Evolutionary conservation across 140 eudicot species (phyloP).

Genomic region (Anethum foeniculum): DNA sequence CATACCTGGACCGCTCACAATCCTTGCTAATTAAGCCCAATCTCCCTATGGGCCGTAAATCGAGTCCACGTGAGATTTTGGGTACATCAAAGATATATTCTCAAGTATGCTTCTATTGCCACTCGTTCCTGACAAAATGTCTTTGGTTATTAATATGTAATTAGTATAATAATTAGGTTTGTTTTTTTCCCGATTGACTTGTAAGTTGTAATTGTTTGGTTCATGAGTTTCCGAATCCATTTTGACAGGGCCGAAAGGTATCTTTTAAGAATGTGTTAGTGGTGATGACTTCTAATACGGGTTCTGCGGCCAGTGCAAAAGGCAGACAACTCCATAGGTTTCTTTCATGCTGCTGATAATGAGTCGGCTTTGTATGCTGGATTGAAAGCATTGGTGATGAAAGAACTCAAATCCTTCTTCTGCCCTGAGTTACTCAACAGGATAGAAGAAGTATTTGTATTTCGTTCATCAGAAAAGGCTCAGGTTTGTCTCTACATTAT

Average conservation of each 20-base stretch:
- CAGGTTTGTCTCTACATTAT: slow-evolving; percentile 45
- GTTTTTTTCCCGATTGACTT: too few species aligned
- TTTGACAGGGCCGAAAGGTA: slow-evolving; percentile 64
- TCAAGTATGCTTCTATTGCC: slow-evolving; percentile 44
- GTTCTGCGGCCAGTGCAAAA: slow-evolving; percentile 74
- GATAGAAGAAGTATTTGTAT: slow-evolving; percentile 83
- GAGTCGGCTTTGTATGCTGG: slow-evolving; percentile 64
- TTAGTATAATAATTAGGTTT: neutral
- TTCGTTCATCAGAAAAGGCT: slow-evolving; percentile 70
- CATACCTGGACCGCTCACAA: too few species aligned
- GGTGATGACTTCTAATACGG: slow-evolving; percentile 86
- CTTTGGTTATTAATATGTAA: neutral
- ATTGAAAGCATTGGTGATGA: slow-evolving; percentile 60
- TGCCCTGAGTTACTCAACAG: slow-evolving; percentile 83
- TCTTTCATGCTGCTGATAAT: slow-evolving; percentile 33
- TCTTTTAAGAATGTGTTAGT: slow-evolving; percentile 77
- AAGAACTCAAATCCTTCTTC: slow-evolving; percentile 65
- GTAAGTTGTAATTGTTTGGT: neutral
- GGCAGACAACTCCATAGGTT: slow-evolving; percentile 56
- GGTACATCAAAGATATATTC: slow-evolving; percentile 93
- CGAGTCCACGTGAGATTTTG: too few species aligned
- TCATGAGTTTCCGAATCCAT: neutral
- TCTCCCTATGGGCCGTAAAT: too few species aligned
- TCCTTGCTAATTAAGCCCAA: too few species aligned
- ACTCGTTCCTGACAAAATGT: neutral